Percentiles rank a stretch among this genome's conserved stretches.
These are phyloP conservation scores for Podospora comata DNA, from an alignment of 495 filamentous ascomycete species.

Conservation along the genomic window DNA sequence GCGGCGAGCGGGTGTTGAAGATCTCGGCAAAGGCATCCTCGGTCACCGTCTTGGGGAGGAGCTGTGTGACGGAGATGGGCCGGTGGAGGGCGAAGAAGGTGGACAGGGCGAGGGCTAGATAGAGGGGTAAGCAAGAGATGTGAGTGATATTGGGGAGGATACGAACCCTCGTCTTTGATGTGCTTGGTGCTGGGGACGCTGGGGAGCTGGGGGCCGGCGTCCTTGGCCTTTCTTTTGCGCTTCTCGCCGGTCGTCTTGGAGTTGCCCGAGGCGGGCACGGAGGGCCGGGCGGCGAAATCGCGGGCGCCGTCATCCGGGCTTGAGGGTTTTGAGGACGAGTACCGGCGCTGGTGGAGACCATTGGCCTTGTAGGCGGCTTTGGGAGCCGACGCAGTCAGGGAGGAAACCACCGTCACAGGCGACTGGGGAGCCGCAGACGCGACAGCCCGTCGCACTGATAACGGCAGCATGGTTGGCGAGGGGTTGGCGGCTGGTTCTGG, in stretches of 20 bases:
- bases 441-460: conserved; percentile 49
- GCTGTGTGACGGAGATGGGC: conserved; percentile 81
- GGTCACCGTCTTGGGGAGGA: conserved; percentile 68
- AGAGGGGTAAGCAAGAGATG: not conserved
- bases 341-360: conserved; percentile 44
- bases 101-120: conserved; percentile 75
- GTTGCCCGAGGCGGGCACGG: conserved; percentile 37
- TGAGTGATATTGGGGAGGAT: conserved; percentile 4
- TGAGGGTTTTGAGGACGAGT: conserved; percentile 58
- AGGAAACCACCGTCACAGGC: conserved; percentile 35
- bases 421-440: conserved; percentile 41
- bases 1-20: conserved; percentile 60
- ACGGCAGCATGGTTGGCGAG: conserved; percentile 47
- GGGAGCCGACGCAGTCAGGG: conserved; percentile 36
- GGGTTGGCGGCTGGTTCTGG: not conserved
- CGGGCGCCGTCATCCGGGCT: conserved; percentile 51
- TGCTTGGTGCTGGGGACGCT: conserved; percentile 83
- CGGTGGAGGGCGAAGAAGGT: conserved; percentile 95
- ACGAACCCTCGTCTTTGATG: conserved; percentile 67
- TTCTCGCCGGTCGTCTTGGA: conserved; percentile 45
- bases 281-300: conserved; percentile 42
- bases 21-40: conserved; percentile 74
- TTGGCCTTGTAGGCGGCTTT: conserved; percentile 40
- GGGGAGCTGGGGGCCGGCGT: conserved; percentile 53
- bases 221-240: conserved; percentile 46